These are phyloP conservation scores for Moesziomyces globuligerus DNA, from an alignment of 1,284 basidiomycete genomes.

Conservation along the genomic window DNA sequence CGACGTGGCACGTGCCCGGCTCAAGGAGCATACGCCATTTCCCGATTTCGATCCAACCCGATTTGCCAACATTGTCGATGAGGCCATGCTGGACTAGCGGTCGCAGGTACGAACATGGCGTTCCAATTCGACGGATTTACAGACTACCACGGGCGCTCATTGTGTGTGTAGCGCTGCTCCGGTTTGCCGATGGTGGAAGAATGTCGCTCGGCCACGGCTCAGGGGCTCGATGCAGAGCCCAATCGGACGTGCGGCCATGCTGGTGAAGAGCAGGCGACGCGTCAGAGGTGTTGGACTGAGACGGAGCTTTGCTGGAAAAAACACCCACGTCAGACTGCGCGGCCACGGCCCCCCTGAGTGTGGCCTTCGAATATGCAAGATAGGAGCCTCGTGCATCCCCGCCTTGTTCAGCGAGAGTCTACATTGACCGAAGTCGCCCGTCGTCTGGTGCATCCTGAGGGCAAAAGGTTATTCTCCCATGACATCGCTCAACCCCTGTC, in stretches of 20 bases:
- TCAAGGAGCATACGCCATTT: conserved; percentile 5
- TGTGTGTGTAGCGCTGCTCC: too few species aligned
- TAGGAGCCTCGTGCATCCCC: conserved; percentile 24
- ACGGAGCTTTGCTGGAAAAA: background rate
- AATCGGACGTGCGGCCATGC: background rate
- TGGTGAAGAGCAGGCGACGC: conserved; percentile 4
- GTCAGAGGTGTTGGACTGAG: conserved; percentile 21
- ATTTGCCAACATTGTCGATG: conserved; percentile 33
- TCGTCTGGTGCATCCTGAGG: too few species aligned
- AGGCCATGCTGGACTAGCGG: conserved; percentile 16
- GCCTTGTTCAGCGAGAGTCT: conserved; percentile 21
- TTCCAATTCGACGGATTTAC: too few species aligned
- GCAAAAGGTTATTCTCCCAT: background rate
- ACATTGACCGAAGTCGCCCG: background rate
- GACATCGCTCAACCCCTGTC: conserved; percentile 11
- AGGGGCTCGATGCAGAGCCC: conserved; percentile 23
- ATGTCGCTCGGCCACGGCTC: background rate
- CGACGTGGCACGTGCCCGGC: conserved; percentile 19
- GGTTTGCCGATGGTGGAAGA: background rate
- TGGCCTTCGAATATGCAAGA: conserved; percentile 4
- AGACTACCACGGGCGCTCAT: too few species aligned
- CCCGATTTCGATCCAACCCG: conserved; percentile 44
- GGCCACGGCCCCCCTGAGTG: conserved; percentile 2
- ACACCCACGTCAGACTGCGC: conserved; percentile 21
- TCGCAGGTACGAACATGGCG: too few species aligned